Evolutionary conservation across 805 yeast genomes (phyloP).

Genomic region (Saturnispora mendoncae): DNA sequence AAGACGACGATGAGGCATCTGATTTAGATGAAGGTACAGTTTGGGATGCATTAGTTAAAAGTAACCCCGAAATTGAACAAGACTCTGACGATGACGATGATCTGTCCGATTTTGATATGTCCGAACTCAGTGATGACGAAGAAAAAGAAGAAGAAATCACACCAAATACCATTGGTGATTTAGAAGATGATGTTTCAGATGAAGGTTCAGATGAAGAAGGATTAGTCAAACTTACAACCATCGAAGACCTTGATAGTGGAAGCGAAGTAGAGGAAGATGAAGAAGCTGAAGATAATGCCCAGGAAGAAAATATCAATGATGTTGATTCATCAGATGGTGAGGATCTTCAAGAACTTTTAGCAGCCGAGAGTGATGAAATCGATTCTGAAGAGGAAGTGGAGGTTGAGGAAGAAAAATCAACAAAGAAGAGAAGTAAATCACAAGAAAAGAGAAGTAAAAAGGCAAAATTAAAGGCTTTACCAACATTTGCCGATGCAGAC

Average conservation of each 20-base stretch:
- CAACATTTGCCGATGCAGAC: slow-evolving; percentile 82
- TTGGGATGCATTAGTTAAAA: slow-evolving; percentile 52
- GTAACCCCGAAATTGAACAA: slow-evolving; percentile 50
- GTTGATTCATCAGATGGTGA: slow-evolving; percentile 25
- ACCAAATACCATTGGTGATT: slow-evolving; percentile 24
- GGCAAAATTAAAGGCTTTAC: slow-evolving; percentile 56
- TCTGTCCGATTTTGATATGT: slow-evolving; percentile 32
- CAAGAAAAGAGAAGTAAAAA: slow-evolving; percentile 24
- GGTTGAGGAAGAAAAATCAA: slow-evolving; percentile 20
- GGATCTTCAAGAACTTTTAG: slow-evolving; percentile 18
- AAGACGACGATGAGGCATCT: slow-evolving; percentile 31
- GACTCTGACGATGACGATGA: slow-evolving; percentile 33
- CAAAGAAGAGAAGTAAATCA: slow-evolving; percentile 18
- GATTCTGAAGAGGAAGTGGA: slow-evolving; percentile 18
- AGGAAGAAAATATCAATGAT: slow-evolving; percentile 18
- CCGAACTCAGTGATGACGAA: slow-evolving; percentile 29
- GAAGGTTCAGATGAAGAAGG: slow-evolving; percentile 20
- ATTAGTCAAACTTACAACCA: slow-evolving; percentile 17
- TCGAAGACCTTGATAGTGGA: slow-evolving; percentile 25
- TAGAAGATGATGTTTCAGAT: slow-evolving; percentile 30
- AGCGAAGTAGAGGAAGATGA: slow-evolving; percentile 21
- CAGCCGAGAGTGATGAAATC: slow-evolving; percentile 22
- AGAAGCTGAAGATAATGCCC: slow-evolving; percentile 13
- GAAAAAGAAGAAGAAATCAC: slow-evolving; percentile 24
- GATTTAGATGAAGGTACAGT: slow-evolving; percentile 47